Evolutionary conservation across 2,329 filamentous ascomycete species (phyloP).

Genomic region (Ceratocystis destructans): DNA sequence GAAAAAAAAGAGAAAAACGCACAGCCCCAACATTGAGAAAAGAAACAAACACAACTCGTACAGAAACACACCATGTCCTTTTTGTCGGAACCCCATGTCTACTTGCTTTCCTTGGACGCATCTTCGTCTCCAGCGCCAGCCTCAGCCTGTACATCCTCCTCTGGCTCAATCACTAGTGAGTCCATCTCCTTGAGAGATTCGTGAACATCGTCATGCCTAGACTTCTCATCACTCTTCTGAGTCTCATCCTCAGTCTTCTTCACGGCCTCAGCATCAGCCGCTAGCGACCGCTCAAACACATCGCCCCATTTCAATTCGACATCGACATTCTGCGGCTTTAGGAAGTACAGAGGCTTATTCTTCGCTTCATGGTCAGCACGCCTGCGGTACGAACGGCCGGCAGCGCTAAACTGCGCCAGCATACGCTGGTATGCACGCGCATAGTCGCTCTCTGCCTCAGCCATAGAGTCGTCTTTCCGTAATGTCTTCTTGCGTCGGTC

Average conservation of each 20-base stretch:
- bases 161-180: slow-evolving; percentile 9
- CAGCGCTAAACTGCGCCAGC: slow-evolving; percentile 34
- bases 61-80: background rate
- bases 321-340: slow-evolving; percentile 28
- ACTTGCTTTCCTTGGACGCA: background rate
- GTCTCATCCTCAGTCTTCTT: background rate
- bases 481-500: slow-evolving; percentile 39
- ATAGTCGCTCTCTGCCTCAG: slow-evolving; percentile 29
- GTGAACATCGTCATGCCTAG: background rate
- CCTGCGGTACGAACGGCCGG: slow-evolving; percentile 46
- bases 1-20: background rate
- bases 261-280: background rate
- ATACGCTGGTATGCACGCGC: slow-evolving; percentile 34
- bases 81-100: background rate
- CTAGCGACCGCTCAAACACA: slow-evolving; percentile 24
- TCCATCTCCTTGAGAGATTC: slow-evolving; percentile 2
- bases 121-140: background rate
- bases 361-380: slow-evolving; percentile 40
- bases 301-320: slow-evolving; percentile 26
- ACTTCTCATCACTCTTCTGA: background rate
- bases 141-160: background rate
- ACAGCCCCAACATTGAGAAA: background rate
- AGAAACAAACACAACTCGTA: background rate
- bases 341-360: slow-evolving; percentile 33
- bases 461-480: slow-evolving; percentile 19